Evolutionary conservation across 140 eudicot species (phyloP), one percentile per base, ranked within the genome.

Genomic region (Anethum foeniculum): DNA sequence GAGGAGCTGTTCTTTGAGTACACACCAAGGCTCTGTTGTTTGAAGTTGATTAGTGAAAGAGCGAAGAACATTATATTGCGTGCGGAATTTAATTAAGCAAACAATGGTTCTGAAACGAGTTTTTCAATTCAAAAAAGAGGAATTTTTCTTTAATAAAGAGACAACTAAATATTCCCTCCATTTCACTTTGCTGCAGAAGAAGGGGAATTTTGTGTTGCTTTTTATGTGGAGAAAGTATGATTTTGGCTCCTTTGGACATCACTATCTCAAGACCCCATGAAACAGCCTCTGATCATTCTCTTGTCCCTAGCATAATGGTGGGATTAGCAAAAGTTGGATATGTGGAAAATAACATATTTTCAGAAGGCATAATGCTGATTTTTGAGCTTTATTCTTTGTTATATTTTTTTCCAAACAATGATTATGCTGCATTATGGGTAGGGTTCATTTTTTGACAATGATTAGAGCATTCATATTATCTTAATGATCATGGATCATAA

Each of bases 81-180:
- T 80, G n/a, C 54, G 43, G 49, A 56, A 71, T 60, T 64, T 78
- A 81, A 75, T 60, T 72, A 77, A 52, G 74, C 41, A 62, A 43
- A 74, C 58, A 38, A 34, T 41, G 30, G 39, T 79, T 15, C 34
- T 41, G 12, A 38, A 44, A 75, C 43, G 56, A 71, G 87, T 83
- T 81, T 91, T 89, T 84, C 86, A 86, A 91, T 88, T 88, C 81
- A 81, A 85, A 86, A 83, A 71, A 71, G 78, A 54, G 71, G 81
- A 74, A 81, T 77, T 85, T 85, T 87, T 84, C 91, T 90, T 93
- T 93, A 86, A 83, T 86, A 89, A 90, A 88, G 90, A 81, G 82
- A 84, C 62, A 84, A 83, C 79, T 87, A 88, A 90, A 87, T 85
- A 81, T 85, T 84, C 64, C 41, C 71, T 46, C 48, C 80, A 82